These are phyloP conservation scores for Syzygium syzygioides DNA, from an alignment of 441 rosid species.

Conservation along the genomic window DNA sequence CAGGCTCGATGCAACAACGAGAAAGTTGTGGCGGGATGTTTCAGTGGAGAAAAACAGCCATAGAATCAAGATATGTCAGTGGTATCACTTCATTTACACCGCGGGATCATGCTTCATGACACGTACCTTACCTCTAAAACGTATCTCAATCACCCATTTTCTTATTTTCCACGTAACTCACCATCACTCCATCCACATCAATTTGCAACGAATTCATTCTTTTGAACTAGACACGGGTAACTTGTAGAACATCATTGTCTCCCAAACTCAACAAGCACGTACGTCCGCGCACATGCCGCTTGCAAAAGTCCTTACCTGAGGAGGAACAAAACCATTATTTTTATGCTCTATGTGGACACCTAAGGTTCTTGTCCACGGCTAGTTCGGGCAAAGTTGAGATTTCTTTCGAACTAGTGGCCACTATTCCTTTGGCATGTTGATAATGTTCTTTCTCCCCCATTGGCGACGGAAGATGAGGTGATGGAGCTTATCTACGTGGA, in stretches of 20 bases:
- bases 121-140: background rate
- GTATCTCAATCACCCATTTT: background rate
- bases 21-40: background rate
- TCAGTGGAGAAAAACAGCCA: background rate
- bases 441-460: background rate
- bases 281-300: background rate
- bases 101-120: background rate
- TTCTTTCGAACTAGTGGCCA: background rate
- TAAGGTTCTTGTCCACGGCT: background rate
- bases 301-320: background rate
- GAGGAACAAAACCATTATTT: background rate
- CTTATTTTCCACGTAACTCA: background rate
- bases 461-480: background rate
- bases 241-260: background rate
- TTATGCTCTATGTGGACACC: background rate
- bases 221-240: background rate
- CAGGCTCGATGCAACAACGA: fast-evolving
- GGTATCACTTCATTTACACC: background rate
- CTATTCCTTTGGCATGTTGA: background rate
- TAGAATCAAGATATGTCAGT: background rate
- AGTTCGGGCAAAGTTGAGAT: background rate
- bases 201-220: background rate
- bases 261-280: background rate
- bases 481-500: background rate
- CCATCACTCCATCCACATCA: background rate